Base-by-base conservation (phyloP, 805 yeast genomes). In the Metschnikowia dekortorum region DNA sequence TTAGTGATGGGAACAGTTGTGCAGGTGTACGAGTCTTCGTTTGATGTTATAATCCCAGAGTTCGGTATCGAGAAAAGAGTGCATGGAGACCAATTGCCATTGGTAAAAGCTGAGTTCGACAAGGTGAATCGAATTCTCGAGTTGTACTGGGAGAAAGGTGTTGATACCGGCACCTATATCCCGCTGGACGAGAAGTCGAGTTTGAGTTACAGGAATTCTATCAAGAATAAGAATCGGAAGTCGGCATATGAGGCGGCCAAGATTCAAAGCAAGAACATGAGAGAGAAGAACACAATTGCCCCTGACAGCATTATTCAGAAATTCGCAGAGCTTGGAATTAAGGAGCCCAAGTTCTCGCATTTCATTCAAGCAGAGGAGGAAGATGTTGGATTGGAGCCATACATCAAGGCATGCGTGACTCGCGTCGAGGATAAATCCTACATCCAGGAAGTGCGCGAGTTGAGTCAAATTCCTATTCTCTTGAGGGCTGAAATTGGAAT, bases 51-150 rank as follows among this genome's bases (percentile, higher is more conserved):
- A 57, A 75, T 91, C 54, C 96, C 97, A 2, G 96, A 89, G 57
- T 86, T 90, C 70, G 97, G 97, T 40, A 87, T 91, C 59, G 97
- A 91, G 65, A 91, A 91, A 68, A 79, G 97, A 61, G 97, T 91
- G 22, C 99, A 94, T 63, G 97, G 98, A 29, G 99, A 94, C 69
- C 98, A 94, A 69, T 74, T 94, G 49, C 98, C 98, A 9, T 74
- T 92, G 54, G 81, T 81, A 26, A 91, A 90, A 67, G 98, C 97
- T 5, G 98, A 94, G 66, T 94, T 87, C 65, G 91, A 88, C 65
- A 87, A 85, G 63, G 61, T 64, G 14, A 71, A 78, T 38, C 78
- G 89, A 41, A 69, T 82, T 8, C 75, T 92, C 61, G 97, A 92
- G 64, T 73, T 92, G 44, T 89, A 80, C 63, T 92, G 99, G 99